Percentiles rank a stretch among this genome's conserved stretches.
These are phyloP conservation scores for Raffaelea arxii DNA, from an alignment of 2,329 filamentous ascomycete species.

Conservation along the genomic window DNA sequence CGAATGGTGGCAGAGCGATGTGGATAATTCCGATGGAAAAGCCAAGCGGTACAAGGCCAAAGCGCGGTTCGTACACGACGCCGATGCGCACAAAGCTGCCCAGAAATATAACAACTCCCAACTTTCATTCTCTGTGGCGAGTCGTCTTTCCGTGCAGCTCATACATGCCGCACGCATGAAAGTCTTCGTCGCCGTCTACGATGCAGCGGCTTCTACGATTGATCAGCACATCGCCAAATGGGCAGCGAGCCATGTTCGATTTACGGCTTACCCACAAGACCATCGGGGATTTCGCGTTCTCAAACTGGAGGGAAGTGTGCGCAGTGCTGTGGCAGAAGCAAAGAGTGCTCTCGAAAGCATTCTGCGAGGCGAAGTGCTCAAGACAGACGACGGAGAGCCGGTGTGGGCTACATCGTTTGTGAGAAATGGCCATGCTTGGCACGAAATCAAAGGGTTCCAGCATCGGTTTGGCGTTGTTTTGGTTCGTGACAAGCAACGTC, in stretches of 20 bases:
- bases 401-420: slow-evolving; percentile 24
- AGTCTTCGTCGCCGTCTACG: slow-evolving; percentile 23
- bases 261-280: not conserved
- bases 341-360: slow-evolving; percentile 22
- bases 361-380: slow-evolving; percentile 21
- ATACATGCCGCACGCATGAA: slow-evolving; percentile 28
- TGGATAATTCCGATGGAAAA: slow-evolving; percentile 3
- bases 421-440: slow-evolving; percentile 11
- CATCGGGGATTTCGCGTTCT: slow-evolving; percentile 21
- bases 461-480: slow-evolving; percentile 17
- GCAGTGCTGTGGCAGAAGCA: slow-evolving; percentile 20
- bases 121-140: slow-evolving; percentile 20
- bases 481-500: slow-evolving; percentile 18
- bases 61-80: slow-evolving; percentile 27
- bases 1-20: slow-evolving; percentile 22
- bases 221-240: not conserved
- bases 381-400: slow-evolving; percentile 12
- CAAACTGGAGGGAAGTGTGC: slow-evolving; percentile 26
- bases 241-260: slow-evolving; percentile 10
- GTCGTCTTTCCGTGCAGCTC: slow-evolving; percentile 25
- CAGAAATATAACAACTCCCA: slow-evolving; percentile 19
- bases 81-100: slow-evolving; percentile 24
- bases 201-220: slow-evolving; percentile 12
- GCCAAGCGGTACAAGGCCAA: slow-evolving; percentile 28
- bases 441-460: slow-evolving; percentile 14